phyloP scores from a whole-genome alignment of 129 eudicot species.

The Artemisia argyi region DNA sequence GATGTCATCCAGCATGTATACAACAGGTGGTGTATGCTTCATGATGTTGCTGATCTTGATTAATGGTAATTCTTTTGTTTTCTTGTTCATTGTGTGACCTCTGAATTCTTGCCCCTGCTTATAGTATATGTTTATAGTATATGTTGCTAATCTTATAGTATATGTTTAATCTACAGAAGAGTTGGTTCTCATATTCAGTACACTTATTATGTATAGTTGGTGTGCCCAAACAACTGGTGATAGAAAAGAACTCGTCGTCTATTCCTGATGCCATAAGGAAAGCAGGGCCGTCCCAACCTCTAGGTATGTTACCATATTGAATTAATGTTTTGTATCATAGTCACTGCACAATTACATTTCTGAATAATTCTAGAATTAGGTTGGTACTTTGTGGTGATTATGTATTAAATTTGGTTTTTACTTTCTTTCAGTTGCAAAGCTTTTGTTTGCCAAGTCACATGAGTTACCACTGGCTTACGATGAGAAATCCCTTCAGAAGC shows the following conservation, averaged over 20 bases:
- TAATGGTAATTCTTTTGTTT: constrained; percentile 44
- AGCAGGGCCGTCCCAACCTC: constrained; percentile 63
- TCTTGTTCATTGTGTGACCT: background rate
- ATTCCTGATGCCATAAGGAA: constrained; percentile 60
- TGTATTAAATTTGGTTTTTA: too few species aligned
- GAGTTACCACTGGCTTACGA: constrained; percentile 89
- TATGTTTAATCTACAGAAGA: too few species aligned
- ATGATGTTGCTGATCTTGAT: constrained; percentile 72
- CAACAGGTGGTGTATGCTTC: constrained; percentile 78
- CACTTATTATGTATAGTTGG: constrained; percentile 54
- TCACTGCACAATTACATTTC: too few species aligned
- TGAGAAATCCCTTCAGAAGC: constrained; percentile 74
- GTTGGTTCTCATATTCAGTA: background rate
- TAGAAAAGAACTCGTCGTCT: constrained; percentile 66
- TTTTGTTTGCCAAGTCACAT: constrained; percentile 87
- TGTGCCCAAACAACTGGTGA: constrained; percentile 73
- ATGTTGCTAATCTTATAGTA: too few species aligned
- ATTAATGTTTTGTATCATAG: background rate
- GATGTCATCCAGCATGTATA: constrained; percentile 72
- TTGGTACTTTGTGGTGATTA: too few species aligned
- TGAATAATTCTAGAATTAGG: too few species aligned
- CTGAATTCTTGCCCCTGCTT: background rate
- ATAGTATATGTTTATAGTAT: too few species aligned
- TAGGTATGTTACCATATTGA: constrained; percentile 47
- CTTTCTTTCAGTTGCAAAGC: constrained; percentile 69